Conservation (phyloP, 1,139 yeast species). For the Suzukiozyma palmioleophila region DNA sequence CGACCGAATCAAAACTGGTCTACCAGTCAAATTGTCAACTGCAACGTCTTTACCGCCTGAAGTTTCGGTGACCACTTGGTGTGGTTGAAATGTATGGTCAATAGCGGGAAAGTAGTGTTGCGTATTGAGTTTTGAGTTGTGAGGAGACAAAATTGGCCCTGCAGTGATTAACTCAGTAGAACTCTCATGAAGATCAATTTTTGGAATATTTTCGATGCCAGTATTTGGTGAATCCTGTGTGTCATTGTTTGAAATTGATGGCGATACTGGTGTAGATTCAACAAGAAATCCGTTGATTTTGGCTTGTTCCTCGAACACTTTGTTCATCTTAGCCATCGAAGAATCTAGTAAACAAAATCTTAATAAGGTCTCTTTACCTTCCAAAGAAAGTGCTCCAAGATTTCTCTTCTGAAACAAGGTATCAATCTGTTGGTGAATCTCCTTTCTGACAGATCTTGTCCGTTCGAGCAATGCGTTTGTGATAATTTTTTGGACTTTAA, state of each 20-base stretch:
- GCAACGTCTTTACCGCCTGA: constrained; percentile 53
- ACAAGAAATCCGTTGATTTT: constrained; percentile 10
- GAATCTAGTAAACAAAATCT: constrained; percentile 43
- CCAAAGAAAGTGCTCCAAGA: constrained; percentile 35
- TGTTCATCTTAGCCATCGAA: constrained; percentile 39
- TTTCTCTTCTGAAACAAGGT: constrained; percentile 33
- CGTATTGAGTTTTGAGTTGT: constrained; percentile 14
- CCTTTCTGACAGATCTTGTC: constrained; percentile 37
- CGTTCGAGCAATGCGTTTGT: constrained; percentile 42
- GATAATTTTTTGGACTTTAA: constrained; percentile 36
- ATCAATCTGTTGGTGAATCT: constrained; percentile 41
- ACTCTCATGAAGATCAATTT: constrained; percentile 35
- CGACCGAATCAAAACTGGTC: constrained; percentile 62
- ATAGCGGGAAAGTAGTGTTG: constrained; percentile 19
- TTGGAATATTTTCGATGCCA: background rate
- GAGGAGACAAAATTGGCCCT: constrained; percentile 53
- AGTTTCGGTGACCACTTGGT: constrained; percentile 57
- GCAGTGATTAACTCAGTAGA: constrained; percentile 49
- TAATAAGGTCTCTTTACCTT: constrained; percentile 41
- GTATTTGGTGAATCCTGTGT: constrained; percentile 2
- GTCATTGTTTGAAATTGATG: constrained; percentile 18
- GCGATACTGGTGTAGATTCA: constrained; percentile 17
- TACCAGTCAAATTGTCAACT: constrained; percentile 65
- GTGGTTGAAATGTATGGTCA: constrained; percentile 48
- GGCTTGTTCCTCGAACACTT: constrained; percentile 42